Percentiles rank a stretch among this genome's conserved stretches.
Evolutionary conservation across 805 yeast species (phyloP).

Genomic region (Maudiozyma saulgeensis): DNA sequence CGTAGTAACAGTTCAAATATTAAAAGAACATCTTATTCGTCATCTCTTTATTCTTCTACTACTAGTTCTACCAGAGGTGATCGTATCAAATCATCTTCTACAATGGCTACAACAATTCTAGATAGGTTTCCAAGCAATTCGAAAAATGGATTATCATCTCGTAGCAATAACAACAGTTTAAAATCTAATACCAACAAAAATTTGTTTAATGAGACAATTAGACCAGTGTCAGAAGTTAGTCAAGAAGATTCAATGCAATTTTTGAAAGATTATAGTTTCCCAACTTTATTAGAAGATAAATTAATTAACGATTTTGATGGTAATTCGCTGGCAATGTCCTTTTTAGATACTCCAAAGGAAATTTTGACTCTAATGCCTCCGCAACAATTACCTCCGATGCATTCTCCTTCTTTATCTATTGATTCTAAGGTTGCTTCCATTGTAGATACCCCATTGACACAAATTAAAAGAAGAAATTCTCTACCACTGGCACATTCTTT

Average conservation of each 20-base stretch:
- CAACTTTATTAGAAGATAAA: slow-evolving; percentile 22
- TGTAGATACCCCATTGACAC: background rate
- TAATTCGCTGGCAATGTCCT: background rate
- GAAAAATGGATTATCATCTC: background rate
- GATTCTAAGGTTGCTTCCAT: background rate
- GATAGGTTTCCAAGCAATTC: slow-evolving; percentile 7
- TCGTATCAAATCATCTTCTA: slow-evolving; percentile 23
- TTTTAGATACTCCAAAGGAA: background rate
- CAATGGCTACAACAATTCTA: slow-evolving; percentile 21
- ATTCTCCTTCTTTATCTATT: background rate
- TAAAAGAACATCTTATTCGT: slow-evolving; percentile 3
- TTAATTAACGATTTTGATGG: slow-evolving; percentile 6
- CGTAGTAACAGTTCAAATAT: background rate
- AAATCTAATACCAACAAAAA: background rate
- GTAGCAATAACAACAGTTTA: background rate
- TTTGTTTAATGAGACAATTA: background rate
- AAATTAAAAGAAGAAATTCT: slow-evolving; percentile 1
- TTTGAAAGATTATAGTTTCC: slow-evolving; percentile 21
- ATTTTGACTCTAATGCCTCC: background rate
- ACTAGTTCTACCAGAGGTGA: slow-evolving; percentile 6
- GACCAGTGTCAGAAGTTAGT: background rate
- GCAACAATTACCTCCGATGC: background rate
- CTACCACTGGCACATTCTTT: background rate
- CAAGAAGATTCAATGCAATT: slow-evolving; percentile 17
- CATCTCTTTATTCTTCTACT: slow-evolving; percentile 10